Percentiles rank a stretch among this genome's conserved stretches.
Evolutionary conservation across 495 filamentous ascomycete genomes (phyloP).

Genomic region (Penicillium crystallinum): DNA sequence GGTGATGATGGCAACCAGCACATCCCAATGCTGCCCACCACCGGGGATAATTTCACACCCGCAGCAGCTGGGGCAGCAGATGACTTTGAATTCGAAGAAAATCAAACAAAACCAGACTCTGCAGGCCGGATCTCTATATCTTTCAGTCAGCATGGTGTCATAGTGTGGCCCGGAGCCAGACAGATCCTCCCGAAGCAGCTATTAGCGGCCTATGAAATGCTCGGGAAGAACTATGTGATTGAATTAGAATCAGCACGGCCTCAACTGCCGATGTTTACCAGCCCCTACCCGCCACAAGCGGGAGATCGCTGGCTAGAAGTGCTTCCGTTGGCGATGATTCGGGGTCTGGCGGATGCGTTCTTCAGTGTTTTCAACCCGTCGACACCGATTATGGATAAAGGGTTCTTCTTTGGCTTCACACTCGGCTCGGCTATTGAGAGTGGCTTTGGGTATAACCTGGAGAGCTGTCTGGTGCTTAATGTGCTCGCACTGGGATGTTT

Average conservation of each 20-base stretch:
- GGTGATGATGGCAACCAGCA: conserved; percentile 7
- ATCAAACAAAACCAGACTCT: conserved; percentile 23
- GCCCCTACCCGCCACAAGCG: conserved; percentile 33
- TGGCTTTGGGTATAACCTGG: conserved; percentile 40
- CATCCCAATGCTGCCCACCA: conserved; percentile 3
- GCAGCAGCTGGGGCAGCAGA: conserved; percentile 22
- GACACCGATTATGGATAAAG: conserved; percentile 46
- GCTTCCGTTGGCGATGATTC: conserved; percentile 38
- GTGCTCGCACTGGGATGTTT: conserved; percentile 43
- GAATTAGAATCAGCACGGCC: conserved; percentile 39
- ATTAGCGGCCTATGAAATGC: conserved; percentile 31
- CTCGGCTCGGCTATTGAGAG: conserved; percentile 41
- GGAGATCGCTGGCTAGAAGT: conserved; percentile 39
- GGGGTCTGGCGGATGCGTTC: conserved; percentile 41
- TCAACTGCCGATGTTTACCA: conserved; percentile 38
- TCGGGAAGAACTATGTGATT: conserved; percentile 45
- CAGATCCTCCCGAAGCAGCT: conserved; percentile 33
- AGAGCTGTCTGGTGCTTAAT: conserved; percentile 42
- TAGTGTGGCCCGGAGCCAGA: conserved; percentile 42
- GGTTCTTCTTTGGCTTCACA: conserved; percentile 42
- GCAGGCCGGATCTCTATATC: conserved; percentile 40
- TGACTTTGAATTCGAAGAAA: conserved; percentile 36
- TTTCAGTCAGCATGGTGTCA: conserved; percentile 46
- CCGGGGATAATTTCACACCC: conserved; percentile 27
- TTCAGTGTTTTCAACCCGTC: conserved; percentile 43